These are phyloP conservation scores for Melastoma malabathricum DNA, from an alignment of 345 rosid species.

Conservation along the genomic window DNA sequence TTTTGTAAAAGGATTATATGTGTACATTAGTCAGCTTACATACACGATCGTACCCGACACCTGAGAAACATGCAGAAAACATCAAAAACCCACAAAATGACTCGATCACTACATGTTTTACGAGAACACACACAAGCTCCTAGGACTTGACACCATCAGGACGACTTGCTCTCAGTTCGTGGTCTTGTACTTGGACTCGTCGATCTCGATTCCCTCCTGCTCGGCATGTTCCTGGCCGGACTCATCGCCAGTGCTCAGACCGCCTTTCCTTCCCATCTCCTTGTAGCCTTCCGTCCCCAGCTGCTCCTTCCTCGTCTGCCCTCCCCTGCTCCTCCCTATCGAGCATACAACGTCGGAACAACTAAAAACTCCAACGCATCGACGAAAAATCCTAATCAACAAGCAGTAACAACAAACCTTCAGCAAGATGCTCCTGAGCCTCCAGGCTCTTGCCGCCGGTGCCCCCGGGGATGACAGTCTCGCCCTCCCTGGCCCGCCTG, in stretches of 20 bases:
- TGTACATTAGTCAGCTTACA: too few relatives aligned
- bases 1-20: too few relatives aligned
- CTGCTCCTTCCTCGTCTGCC: constrained; percentile 46
- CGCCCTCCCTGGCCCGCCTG: constrained; percentile 58
- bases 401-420: constrained; percentile 22
- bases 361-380: too few relatives aligned
- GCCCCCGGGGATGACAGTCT: constrained; percentile 72
- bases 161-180: not conserved
- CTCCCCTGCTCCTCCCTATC: constrained; percentile 51
- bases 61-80: too few relatives aligned
- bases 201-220: constrained; percentile 36
- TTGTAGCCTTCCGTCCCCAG: constrained; percentile 47
- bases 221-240: constrained; percentile 48
- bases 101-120: too few relatives aligned
- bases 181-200: constrained; percentile 52
- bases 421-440: constrained; percentile 82
- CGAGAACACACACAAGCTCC: too few relatives aligned
- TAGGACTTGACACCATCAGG: too few relatives aligned
- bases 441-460: constrained; percentile 85
- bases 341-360: too few relatives aligned
- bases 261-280: constrained; percentile 63
- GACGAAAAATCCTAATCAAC: too few relatives aligned
- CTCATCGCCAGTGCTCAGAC: constrained; percentile 43
- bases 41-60: too few relatives aligned
- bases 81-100: too few relatives aligned